These are phyloP conservation scores for Coniferiporia sulphurascens DNA, from an alignment of 1,284 basidiomycete species.

Conservation along the genomic window DNA sequence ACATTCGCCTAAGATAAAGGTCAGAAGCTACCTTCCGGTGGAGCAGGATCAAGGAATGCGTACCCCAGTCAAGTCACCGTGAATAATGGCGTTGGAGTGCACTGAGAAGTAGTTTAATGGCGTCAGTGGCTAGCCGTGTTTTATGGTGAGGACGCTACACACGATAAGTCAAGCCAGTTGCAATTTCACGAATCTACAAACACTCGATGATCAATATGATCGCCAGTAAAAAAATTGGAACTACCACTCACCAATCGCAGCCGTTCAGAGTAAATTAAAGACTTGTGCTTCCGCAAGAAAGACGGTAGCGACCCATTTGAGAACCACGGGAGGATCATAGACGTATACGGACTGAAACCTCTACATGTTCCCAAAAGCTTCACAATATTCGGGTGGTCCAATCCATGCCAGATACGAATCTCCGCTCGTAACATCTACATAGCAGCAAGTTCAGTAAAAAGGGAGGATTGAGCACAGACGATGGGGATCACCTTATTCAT, in stretches of 20 bases:
- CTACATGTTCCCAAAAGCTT: slow-evolving; percentile 13
- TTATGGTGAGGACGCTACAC: background rate
- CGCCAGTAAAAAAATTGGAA: background rate
- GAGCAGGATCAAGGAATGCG: background rate
- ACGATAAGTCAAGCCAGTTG: slow-evolving; percentile 11
- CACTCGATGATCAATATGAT: background rate
- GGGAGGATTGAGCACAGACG: background rate
- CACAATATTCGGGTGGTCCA: slow-evolving; percentile 16
- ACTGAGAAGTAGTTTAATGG: background rate
- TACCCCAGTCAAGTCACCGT: slow-evolving; percentile 15
- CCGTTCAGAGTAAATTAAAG: slow-evolving; percentile 14
- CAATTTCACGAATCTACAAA: slow-evolving; percentile 12
- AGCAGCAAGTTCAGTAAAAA: background rate
- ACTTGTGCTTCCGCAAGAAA: slow-evolving; percentile 15
- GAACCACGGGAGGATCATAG: slow-evolving; percentile 16
- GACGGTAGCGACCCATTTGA: slow-evolving; percentile 11
- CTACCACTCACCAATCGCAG: slow-evolving; percentile 10
- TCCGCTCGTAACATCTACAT: slow-evolving; percentile 12
- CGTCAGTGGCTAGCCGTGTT: background rate
- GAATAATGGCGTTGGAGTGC: slow-evolving; percentile 17
- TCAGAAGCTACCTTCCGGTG: background rate
- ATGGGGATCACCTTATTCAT: slow-evolving; percentile 11
- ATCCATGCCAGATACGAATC: slow-evolving; percentile 12
- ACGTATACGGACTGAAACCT: slow-evolving; percentile 14
- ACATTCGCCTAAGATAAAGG: slow-evolving; percentile 1